A percentile compares a stretch with the other conserved stretches of the same genome.
Conservation (phyloP, 352 stramenopile species). For the Globisporangium paroecandrum region DNA sequence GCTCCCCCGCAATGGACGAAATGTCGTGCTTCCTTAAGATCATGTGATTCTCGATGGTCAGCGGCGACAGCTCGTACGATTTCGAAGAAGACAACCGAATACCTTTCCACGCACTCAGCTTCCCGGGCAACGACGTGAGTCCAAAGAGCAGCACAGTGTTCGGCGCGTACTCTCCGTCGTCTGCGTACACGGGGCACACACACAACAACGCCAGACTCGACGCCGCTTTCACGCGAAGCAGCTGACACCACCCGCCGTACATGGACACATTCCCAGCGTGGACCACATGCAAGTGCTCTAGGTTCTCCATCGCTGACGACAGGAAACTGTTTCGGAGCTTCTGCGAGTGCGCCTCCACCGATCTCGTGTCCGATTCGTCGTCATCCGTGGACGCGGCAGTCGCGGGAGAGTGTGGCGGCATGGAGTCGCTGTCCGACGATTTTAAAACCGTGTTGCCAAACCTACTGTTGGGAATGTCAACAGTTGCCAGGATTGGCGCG, state of each 20-base stretch:
- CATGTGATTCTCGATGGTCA: slow-evolving; percentile 48
- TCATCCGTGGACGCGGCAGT: slow-evolving; percentile 1
- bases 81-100: slow-evolving; percentile 27
- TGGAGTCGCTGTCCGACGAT: background rate
- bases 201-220: slow-evolving; percentile 45
- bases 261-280: slow-evolving; percentile 65
- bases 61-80: slow-evolving; percentile 42
- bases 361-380: slow-evolving; percentile 9
- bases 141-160: slow-evolving; percentile 71
- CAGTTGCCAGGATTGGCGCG: background rate
- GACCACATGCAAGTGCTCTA: slow-evolving; percentile 38
- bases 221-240: slow-evolving; percentile 35
- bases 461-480: background rate
- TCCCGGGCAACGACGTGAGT: slow-evolving; percentile 41
- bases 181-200: slow-evolving; percentile 68
- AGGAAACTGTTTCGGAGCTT: slow-evolving; percentile 36
- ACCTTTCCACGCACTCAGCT: slow-evolving; percentile 65
- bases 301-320: slow-evolving; percentile 17
- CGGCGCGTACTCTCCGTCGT: slow-evolving; percentile 73
- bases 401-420: background rate
- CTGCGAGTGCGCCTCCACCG: slow-evolving; percentile 27
- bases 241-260: slow-evolving; percentile 67
- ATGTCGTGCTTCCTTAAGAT: slow-evolving; percentile 57
- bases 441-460: background rate
- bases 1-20: slow-evolving; percentile 70